Conservation (phyloP, 2,329 filamentous ascomycete genomes). For the Phialemonium atrogriseum region DNA sequence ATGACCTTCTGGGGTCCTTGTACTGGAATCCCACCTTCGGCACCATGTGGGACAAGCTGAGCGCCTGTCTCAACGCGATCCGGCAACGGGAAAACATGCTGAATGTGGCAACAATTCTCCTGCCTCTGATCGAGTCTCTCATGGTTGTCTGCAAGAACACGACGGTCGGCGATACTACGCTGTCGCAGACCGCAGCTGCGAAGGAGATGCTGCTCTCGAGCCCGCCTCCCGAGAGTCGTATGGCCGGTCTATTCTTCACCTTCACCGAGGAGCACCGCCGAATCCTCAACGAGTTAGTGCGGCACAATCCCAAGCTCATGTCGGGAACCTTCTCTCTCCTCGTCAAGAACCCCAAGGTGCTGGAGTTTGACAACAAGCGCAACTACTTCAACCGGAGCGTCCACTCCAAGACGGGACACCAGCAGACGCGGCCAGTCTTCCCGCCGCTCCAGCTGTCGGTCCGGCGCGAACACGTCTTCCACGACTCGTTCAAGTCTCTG, state of each 20-base stretch:
- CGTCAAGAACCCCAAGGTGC: conserved; percentile 96
- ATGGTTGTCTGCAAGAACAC: conserved; percentile 99
- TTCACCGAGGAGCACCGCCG: conserved; percentile 98
- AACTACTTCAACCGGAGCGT: conserved; percentile 97
- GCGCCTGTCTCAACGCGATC: conserved; percentile 79
- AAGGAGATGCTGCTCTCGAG: conserved; percentile 69
- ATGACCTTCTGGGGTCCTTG: conserved; percentile 76
- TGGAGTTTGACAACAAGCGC: conserved; percentile 99
- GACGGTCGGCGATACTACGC: conserved; percentile 59
- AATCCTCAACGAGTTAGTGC: conserved; percentile 94
- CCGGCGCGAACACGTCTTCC: conserved; percentile 90
- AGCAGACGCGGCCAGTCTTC: conserved; percentile 60
- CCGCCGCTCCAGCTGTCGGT: conserved; percentile 78
- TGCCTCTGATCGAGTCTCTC: conserved; percentile 88
- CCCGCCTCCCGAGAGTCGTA: conserved; percentile 68
- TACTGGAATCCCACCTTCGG: conserved; percentile 90
- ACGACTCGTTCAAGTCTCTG: conserved; percentile 95
- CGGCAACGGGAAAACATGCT: conserved; percentile 90
- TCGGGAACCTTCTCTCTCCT: conserved; percentile 92
- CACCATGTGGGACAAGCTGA: conserved; percentile 85
- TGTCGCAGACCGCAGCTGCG: conserved; percentile 32
- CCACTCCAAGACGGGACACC: conserved; percentile 59
- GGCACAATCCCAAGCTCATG: conserved; percentile 97
- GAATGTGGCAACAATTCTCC: conserved; percentile 89
- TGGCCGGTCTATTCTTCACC: conserved; percentile 88